Evolutionary conservation across 768 basidiomycete species (phyloP).

Genomic region (Suillus brevipes): DNA sequence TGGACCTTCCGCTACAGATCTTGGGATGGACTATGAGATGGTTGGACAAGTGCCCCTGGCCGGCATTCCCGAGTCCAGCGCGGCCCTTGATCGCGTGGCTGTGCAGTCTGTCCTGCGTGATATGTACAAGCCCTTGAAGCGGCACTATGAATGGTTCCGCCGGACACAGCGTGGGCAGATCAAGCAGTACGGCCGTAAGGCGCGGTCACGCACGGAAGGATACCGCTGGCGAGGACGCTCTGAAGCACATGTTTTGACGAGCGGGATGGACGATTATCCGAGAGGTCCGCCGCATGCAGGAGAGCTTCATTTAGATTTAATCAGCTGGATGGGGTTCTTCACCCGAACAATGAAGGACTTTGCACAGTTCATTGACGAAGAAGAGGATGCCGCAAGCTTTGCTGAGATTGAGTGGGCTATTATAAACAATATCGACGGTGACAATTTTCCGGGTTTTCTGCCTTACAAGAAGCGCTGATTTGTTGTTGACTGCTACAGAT

Average conservation of each 20-base stretch:
- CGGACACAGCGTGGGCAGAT: constrained; percentile 92
- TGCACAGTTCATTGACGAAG: constrained; percentile 81
- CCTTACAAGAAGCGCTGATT: not conserved
- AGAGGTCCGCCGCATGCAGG: constrained; percentile 86
- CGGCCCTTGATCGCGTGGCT: constrained; percentile 41
- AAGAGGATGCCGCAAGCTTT: constrained; percentile 80
- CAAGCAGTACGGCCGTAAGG: constrained; percentile 81
- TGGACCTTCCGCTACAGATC: constrained; percentile 57
- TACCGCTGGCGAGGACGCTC: constrained; percentile 95
- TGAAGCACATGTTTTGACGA: constrained; percentile 83
- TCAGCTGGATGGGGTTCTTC: constrained; percentile 97
- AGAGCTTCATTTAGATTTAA: constrained; percentile 90
- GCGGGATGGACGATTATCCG: constrained; percentile 97
- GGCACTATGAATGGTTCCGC: constrained; percentile 97
- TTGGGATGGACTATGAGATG: constrained; percentile 64
- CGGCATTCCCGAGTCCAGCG: constrained; percentile 45
- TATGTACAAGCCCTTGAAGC: constrained; percentile 81
- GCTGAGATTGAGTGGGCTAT: constrained; percentile 77
- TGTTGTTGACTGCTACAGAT: constrained; percentile 46
- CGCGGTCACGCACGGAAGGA: constrained; percentile 85
- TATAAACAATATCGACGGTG: constrained; percentile 84
- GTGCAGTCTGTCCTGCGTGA: constrained; percentile 47
- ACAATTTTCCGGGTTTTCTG: constrained; percentile 11
- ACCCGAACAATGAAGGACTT: constrained; percentile 91
- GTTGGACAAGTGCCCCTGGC: constrained; percentile 55